Evolutionary conservation across 176 grass and related monocot species (phyloP).

Genomic region (maize (Zea mays)): DNA sequence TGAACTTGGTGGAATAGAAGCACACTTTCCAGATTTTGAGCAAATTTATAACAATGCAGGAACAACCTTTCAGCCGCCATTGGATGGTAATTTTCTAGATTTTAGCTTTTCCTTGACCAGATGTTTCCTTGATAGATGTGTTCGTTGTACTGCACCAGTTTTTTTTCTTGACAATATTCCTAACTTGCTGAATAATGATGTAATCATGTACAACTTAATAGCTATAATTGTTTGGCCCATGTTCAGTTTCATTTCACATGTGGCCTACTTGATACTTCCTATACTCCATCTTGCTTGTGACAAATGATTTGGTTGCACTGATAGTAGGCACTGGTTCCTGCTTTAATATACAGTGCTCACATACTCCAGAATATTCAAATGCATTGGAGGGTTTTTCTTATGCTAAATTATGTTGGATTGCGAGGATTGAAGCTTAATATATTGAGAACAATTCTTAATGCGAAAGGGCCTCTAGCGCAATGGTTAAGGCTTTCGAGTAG

Average conservation of each 20-base stretch:
- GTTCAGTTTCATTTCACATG: constrained; percentile 12
- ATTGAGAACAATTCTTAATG: neutral
- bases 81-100: constrained; percentile 60
- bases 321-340: neutral
- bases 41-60: constrained; percentile 63
- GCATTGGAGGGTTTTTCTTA: neutral
- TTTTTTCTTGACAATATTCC: neutral
- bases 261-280: neutral
- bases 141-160: neutral
- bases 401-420: neutral
- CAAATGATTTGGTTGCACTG: neutral
- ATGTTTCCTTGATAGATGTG: neutral
- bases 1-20: constrained; percentile 39
- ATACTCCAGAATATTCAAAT: constrained; percentile 7
- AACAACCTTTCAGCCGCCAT: constrained; percentile 43
- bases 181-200: neutral
- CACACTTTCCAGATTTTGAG: constrained; percentile 65
- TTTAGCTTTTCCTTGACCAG: constrained; percentile 10
- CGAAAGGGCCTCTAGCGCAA: no score
- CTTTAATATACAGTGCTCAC: neutral
- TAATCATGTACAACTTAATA: neutral
- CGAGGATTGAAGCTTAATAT: neutral
- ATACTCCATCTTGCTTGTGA: neutral
- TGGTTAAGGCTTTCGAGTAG: no score
- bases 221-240: neutral